Base-by-base conservation (phyloP, 208 protist genomes). In the Wallacemonas sp. region DNA sequence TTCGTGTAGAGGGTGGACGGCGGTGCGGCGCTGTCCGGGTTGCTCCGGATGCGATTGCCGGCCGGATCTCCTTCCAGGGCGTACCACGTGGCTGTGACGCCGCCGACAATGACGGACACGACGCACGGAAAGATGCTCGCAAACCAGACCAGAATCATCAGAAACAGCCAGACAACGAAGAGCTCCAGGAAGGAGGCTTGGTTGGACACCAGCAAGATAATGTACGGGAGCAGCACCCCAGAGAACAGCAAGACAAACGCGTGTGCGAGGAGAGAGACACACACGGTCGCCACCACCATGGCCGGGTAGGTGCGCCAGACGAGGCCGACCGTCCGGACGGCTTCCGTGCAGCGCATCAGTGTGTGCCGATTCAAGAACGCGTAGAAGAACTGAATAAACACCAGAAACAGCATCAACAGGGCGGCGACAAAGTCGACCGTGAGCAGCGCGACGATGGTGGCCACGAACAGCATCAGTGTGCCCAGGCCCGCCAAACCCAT, bases 401-500 rank as follows among this genome's bases (percentile, higher is more conserved):
- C 45, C 32, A 76, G 49, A 20, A 71, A 7, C 14, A 75, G 25
- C 0, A 80, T 23, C 26, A 73, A 1, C 46, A 84, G 18, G 12
- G 64, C 74, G n/a, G 33, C 36, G 42, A 52, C 8, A 20, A 70
- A 22, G 29, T 57, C 33, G 22, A 49, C 62, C 1, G 42, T 52
- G 16, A 61, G 33, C 22, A 84, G 62, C 1, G 42, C 25, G 16
- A 72, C 18, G 25, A 67, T 59, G 26, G 65, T 50, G 5, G 57
- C 69, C 22, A 64, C 52, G 26, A 68, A 16, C 5, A 77, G 8
- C 28, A 77, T 63, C 22, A 44, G 48, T 42, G 65, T 64, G 18
- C 65, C 22, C 1, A 67, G 39, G 26, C 67, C 67, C n/a, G 76
- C 76, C 54, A 74, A 62, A 20, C 65, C 76, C 16, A 81, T 77